Evolutionary conservation across 257 asterid genomes (phyloP).

Genomic region (Datura wrightii): DNA sequence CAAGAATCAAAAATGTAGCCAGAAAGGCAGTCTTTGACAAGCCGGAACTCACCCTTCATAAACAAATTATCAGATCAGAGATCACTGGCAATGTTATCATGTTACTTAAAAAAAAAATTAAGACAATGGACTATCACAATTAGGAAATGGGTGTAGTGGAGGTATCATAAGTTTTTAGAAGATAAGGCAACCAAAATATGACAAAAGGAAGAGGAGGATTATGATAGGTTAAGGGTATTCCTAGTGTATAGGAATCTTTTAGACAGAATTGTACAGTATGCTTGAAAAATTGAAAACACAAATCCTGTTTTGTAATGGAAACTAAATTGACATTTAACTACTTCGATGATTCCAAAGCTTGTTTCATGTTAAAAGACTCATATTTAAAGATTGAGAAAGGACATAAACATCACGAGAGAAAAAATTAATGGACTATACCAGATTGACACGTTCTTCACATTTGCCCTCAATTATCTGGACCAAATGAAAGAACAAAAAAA

Average conservation of each 20-base stretch:
- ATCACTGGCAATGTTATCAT: not conserved
- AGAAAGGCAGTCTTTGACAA: conserved; percentile 79
- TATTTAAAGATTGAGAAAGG: not conserved
- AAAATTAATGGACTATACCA: conserved; percentile 53
- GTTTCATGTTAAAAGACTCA: not conserved
- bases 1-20: conserved; percentile 89
- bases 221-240: not conserved
- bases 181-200: not conserved
- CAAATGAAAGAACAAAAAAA: conserved; percentile 26
- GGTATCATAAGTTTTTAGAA: not conserved
- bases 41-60: conserved; percentile 70
- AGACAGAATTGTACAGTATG: not conserved
- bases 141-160: not conserved
- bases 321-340: not conserved
- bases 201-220: not conserved
- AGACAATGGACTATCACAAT: not conserved
- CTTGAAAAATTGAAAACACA: not conserved
- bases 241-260: not conserved
- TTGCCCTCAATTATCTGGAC: conserved; percentile 87
- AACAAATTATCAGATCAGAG: conserved; percentile 23
- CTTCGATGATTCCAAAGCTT: not conserved
- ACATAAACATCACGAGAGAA: conserved; percentile 10
- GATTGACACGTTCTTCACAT: conserved; percentile 57
- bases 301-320: not conserved
- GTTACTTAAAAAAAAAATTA: not conserved